Percentiles rank a stretch among this genome's conserved stretches.
These are phyloP conservation scores for Trichoderma afroharzianum DNA, from an alignment of 2,329 filamentous ascomycete species.

Conservation along the genomic window DNA sequence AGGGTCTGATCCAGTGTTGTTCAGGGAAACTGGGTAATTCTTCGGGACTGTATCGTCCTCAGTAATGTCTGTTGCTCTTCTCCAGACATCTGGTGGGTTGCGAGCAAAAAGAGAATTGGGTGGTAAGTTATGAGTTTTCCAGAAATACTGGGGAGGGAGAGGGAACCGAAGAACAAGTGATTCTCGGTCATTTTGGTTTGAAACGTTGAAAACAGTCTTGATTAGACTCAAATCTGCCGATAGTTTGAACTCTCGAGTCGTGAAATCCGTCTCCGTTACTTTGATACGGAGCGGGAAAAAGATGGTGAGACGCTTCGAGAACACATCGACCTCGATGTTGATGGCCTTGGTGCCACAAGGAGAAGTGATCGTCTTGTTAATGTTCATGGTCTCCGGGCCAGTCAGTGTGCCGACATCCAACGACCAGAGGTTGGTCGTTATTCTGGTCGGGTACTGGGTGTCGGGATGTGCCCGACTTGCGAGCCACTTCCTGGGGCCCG, in stretches of 20 bases:
- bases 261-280: slow-evolving; percentile 10
- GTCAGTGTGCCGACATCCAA: slow-evolving; percentile 62
- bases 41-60: slow-evolving; percentile 32
- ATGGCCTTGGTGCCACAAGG: slow-evolving; percentile 18
- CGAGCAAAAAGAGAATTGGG: slow-evolving; percentile 35
- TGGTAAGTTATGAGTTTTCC: slow-evolving; percentile 32
- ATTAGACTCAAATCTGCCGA: slow-evolving; percentile 45
- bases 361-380: slow-evolving; percentile 44
- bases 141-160: slow-evolving; percentile 48
- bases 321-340: slow-evolving; percentile 31
- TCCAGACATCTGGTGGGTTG: slow-evolving; percentile 42
- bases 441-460: slow-evolving; percentile 28
- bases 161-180: slow-evolving; percentile 45
- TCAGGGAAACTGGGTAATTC: slow-evolving; percentile 20
- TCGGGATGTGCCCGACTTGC: not conserved
- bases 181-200: slow-evolving; percentile 29
- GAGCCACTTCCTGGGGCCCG: slow-evolving; percentile 17
- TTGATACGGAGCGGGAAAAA: slow-evolving; percentile 29
- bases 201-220: slow-evolving; percentile 38
- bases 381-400: slow-evolving; percentile 53
- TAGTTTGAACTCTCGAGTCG: slow-evolving; percentile 36
- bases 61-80: slow-evolving; percentile 45
- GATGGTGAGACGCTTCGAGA: slow-evolving; percentile 27
- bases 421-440: slow-evolving; percentile 41
- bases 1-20: not conserved